Base-by-base conservation (phyloP, 345 rosid genomes). In the Euphorbia pulcherrima region DNA sequence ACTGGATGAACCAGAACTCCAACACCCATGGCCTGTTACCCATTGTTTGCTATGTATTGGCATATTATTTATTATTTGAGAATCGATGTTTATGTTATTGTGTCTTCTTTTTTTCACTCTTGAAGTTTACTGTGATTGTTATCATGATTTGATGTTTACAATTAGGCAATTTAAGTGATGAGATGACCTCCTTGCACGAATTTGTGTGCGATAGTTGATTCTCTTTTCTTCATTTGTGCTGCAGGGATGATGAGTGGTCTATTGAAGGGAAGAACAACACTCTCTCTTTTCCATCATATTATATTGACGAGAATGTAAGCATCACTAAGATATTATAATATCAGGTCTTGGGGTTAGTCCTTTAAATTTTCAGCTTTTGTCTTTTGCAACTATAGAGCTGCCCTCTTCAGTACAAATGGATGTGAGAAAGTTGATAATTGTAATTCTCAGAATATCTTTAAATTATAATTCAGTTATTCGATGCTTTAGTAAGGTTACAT, bases 291-390 rank as follows among this genome's bases (percentile, higher is more conserved):
- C 99, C 92, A 16, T 91, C 97, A 59, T 90, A 89, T 80, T 91
- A 94, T 62, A 94, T 94, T 77, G 92, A 94, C 68, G 99, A 91
- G 87, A 82, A 94, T 91, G 99, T 94, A 91, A 83, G 65, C 46
- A 35, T 62, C 68, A 66, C 67, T 64, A 64, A 77, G 30, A 39
- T 74, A 28, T 46, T 40, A 62, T 70, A 46, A 68, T 69, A 65
- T 68, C 51, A 53, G 66, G 79, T 69, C 69, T 64, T 59, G 30
- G 14, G 16, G 33, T 46, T 39, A 27, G n/a, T 68, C 28, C 62
- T 8, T 53, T 11, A 20, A 28, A 18, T 27, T 33, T 50, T 16
- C 40, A 26, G 67, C 41, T 48, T 39, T 37, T 57, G 16, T 61
- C 41, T 48, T 39, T 37, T 57, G 16, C 65, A 30, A 26, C 52